phyloP scores from a whole-genome alignment of 768 basidiomycete species.

The Paxillus involutus region DNA sequence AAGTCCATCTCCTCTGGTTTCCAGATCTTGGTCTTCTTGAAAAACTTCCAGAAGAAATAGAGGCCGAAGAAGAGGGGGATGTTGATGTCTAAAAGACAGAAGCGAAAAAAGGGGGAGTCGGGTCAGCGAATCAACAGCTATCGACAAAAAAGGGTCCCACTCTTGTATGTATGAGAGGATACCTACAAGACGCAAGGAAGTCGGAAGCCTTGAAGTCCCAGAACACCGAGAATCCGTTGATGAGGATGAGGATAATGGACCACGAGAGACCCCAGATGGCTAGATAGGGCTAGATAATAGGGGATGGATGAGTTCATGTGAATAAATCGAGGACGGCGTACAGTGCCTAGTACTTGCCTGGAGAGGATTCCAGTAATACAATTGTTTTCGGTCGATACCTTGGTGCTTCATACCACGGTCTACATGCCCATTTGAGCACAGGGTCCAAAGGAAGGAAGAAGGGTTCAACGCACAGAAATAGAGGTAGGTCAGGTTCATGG shows the following conservation, averaged over 20 bases:
- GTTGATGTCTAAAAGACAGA: conserved; percentile 31
- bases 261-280: conserved; percentile 68
- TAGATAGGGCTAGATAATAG: conserved; percentile 45
- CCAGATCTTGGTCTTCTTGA: conserved; percentile 37
- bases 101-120: background rate
- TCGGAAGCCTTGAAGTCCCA: conserved; percentile 54
- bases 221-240: conserved; percentile 60
- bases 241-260: conserved; percentile 57
- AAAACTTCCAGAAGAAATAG: conserved; percentile 22
- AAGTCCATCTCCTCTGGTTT: conserved; percentile 68
- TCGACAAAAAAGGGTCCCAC: background rate
- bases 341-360: conserved; percentile 30
- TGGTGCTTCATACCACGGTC: conserved; percentile 70
- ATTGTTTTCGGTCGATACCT: conserved; percentile 59
- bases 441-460: background rate
- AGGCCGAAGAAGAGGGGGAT: conserved; percentile 20
- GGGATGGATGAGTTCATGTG: conserved; percentile 21
- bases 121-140: background rate
- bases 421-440: conserved; percentile 18
- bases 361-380: conserved; percentile 58
- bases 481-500: conserved; percentile 69
- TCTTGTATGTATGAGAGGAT: background rate
- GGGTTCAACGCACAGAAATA: conserved; percentile 47
- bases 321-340: background rate
- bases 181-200: conserved; percentile 50